phyloP scores from a whole-genome alignment of 2,329 filamentous ascomycete genomes.

The Zopfia rhizophila region DNA sequence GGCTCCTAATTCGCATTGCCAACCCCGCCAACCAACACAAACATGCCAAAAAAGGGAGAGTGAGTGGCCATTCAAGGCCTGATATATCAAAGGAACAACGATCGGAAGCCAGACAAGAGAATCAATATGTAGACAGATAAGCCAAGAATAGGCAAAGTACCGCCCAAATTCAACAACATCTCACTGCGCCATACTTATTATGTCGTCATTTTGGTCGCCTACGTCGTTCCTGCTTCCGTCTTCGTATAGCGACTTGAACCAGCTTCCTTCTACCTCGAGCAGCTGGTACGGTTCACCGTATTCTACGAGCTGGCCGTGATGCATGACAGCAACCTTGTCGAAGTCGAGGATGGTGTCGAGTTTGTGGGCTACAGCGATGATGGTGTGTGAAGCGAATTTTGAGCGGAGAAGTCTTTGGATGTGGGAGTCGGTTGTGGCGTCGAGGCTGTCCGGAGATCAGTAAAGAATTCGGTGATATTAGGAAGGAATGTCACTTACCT shows the following conservation, averaged over 20 bases:
- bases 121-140: no score
- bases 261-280: constrained; percentile 40
- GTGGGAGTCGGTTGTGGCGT: constrained; percentile 65
- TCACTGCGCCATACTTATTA: neutral
- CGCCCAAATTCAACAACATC: constrained; percentile 23
- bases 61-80: no score
- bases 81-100: no score
- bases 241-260: constrained; percentile 45
- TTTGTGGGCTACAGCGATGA: constrained; percentile 68
- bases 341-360: constrained; percentile 66
- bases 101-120: no score
- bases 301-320: constrained; percentile 61
- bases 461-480: neutral
- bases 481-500: constrained; percentile 31
- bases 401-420: constrained; percentile 68
- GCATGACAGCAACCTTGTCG: constrained; percentile 64
- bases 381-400: constrained; percentile 66
- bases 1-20: no score
- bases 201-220: constrained; percentile 11
- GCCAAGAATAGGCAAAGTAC: constrained; percentile 8
- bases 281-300: constrained; percentile 42
- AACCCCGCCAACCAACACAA: no score
- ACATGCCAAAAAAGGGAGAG: no score
- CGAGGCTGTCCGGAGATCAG: constrained; percentile 57
- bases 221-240: constrained; percentile 20